phyloP scores from a whole-genome alignment of 805 yeast species.

The Sugiyamaella chiloensis region DNA sequence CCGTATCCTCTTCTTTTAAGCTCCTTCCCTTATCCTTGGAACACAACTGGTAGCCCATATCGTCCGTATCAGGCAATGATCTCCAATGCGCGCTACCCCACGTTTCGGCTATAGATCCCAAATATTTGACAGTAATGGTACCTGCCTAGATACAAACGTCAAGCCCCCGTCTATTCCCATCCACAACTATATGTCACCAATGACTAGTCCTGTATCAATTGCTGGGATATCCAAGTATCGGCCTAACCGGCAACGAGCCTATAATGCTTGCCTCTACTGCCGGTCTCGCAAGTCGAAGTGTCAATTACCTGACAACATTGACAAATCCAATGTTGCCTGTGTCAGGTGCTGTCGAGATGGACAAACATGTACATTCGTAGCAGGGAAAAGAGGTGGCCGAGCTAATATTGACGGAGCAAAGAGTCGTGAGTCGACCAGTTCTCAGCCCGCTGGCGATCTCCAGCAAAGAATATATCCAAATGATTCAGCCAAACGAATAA shows the following conservation, averaged over 20 bases:
- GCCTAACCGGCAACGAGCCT: conserved; percentile 45
- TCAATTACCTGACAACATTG: background rate
- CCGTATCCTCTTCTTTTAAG: no score
- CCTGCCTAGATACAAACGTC: no score
- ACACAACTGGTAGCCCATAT: no score
- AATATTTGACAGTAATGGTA: no score
- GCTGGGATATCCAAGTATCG: background rate
- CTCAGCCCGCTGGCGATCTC: background rate
- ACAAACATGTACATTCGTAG: conserved; percentile 68
- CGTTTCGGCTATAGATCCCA: no score
- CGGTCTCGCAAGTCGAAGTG: conserved; percentile 55
- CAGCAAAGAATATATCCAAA: no score
- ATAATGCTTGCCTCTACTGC: conserved; percentile 81
- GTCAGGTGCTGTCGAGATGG: conserved; percentile 77
- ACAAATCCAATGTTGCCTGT: conserved; percentile 54
- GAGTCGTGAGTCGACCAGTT: conserved; percentile 26
- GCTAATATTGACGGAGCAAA: conserved; percentile 1
- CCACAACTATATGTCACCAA: no score
- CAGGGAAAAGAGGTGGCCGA: conserved; percentile 46
- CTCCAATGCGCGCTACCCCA: no score
- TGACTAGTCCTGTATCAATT: no score
- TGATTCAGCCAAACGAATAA: conserved; percentile 7
- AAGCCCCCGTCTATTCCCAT: no score
- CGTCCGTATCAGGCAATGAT: no score
- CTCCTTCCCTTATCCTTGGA: no score